Evolutionary conservation across 148 eudicot genomes (phyloP).

Genomic region (Arbutus unedo): DNA sequence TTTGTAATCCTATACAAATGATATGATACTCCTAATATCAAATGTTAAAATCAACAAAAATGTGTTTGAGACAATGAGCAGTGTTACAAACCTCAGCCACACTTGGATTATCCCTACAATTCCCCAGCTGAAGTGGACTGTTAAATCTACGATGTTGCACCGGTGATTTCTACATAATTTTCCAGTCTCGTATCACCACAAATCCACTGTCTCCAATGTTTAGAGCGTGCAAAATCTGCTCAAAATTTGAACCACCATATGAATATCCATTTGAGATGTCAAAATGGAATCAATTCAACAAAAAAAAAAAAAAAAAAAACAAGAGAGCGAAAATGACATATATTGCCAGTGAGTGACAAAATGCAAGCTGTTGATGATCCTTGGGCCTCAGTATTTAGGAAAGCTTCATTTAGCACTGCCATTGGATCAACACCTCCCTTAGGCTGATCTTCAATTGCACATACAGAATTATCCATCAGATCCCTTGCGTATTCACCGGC

Average conservation of each 20-base stretch:
- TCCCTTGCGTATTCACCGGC: slow-evolving; percentile 13
- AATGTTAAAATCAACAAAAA: neutral
- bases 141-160: slow-evolving; percentile 14
- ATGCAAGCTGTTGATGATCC: slow-evolving; percentile 24
- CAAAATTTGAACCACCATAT: neutral
- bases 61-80: neutral
- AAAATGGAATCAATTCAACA: neutral
- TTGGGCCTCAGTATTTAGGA: neutral
- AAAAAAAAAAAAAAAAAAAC: neutral
- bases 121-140: slow-evolving; percentile 14
- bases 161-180: slow-evolving; percentile 5
- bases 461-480: neutral
- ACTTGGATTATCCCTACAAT: neutral
- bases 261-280: too few species aligned
- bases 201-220: slow-evolving; percentile 22
- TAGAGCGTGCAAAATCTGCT: slow-evolving; percentile 5
- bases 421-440: neutral
- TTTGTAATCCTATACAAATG: neutral
- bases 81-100: slow-evolving; percentile 7
- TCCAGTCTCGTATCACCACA: neutral
- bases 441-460: neutral
- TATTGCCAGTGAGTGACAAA: neutral
- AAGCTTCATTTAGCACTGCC: neutral
- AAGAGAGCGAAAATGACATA: neutral
- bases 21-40: neutral